These are phyloP conservation scores for Zygosaccharomyces gambellarensis DNA, from an alignment of 805 yeast species.

Conservation along the genomic window DNA sequence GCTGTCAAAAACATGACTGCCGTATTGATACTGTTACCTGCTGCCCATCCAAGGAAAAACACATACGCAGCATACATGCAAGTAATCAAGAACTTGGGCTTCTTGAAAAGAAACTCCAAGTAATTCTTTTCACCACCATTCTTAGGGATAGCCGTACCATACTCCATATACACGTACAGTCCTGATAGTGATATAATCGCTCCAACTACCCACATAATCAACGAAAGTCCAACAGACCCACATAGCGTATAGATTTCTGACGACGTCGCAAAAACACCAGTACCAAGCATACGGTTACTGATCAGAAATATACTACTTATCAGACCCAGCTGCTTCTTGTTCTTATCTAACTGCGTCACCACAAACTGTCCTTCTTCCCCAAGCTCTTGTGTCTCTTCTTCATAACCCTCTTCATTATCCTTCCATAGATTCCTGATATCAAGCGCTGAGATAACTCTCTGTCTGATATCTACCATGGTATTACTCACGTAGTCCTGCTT, in stretches of 20 bases:
- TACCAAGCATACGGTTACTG: slow-evolving; percentile 67
- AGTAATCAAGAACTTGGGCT: slow-evolving; percentile 65
- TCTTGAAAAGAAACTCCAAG: slow-evolving; percentile 62
- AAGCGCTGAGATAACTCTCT: neutral
- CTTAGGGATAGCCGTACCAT: slow-evolving; percentile 71
- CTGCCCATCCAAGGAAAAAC: slow-evolving; percentile 78
- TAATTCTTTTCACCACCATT: slow-evolving; percentile 87
- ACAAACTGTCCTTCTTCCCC: slow-evolving; percentile 26
- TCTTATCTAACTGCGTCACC: slow-evolving; percentile 37
- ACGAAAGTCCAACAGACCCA: slow-evolving; percentile 69
- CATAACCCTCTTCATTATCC: neutral
- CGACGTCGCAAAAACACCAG: slow-evolving; percentile 73
- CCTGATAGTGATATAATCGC: slow-evolving; percentile 62
- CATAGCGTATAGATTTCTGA: slow-evolving; percentile 45
- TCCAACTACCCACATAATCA: slow-evolving; percentile 73
- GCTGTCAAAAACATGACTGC: slow-evolving; percentile 76
- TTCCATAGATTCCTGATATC: neutral
- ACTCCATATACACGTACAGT: slow-evolving; percentile 69
- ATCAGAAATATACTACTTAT: slow-evolving; percentile 60
- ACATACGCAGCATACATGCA: slow-evolving; percentile 65
- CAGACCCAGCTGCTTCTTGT: slow-evolving; percentile 44
- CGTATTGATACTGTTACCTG: slow-evolving; percentile 75
- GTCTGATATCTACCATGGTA: neutral
- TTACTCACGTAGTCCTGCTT: neutral
- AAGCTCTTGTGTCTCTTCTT: neutral